Conservation (phyloP, 495 filamentous ascomycete genomes). For the Penicillium subrubescens region DNA sequence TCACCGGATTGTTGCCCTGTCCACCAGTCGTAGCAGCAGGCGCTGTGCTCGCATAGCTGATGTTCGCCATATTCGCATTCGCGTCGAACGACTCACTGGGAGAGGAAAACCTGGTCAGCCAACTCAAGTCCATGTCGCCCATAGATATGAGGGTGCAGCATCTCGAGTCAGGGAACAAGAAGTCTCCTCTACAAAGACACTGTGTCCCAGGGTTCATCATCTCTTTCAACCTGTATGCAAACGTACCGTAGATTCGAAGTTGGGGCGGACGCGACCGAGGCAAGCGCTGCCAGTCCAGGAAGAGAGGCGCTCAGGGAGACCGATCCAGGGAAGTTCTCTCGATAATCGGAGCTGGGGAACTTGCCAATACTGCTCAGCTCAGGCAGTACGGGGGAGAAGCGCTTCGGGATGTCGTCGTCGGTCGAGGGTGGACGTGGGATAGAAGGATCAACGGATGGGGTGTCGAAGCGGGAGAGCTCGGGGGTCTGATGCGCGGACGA, state of each 20-base stretch:
- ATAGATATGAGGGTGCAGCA: conserved; percentile 12
- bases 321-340: conserved; percentile 22
- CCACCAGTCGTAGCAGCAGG: conserved; percentile 69
- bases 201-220: not conserved
- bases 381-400: conserved; percentile 22
- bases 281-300: conserved; percentile 55
- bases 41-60: conserved; percentile 64
- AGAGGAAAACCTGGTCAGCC: conserved; percentile 35
- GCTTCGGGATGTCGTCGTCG: conserved; percentile 14
- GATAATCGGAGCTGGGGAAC: conserved; percentile 19
- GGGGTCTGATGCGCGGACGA: conserved; percentile 45
- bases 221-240: not conserved
- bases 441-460: conserved; percentile 20
- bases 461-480: conserved; percentile 39
- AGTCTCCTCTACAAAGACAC: not conserved
- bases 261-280: conserved; percentile 60
- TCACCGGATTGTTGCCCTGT: conserved; percentile 67
- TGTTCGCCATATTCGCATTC: conserved; percentile 55
- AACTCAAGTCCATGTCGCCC: conserved; percentile 16
- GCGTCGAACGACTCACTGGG: conserved; percentile 54
- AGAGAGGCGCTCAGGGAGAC: conserved; percentile 32
- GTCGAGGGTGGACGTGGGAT: conserved; percentile 27
- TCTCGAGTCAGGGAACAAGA: not conserved
- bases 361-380: conserved; percentile 29
- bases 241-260: conserved; percentile 71